phyloP scores from a whole-genome alignment of 208 protist species.

The Trypanosoma congolense region DNA sequence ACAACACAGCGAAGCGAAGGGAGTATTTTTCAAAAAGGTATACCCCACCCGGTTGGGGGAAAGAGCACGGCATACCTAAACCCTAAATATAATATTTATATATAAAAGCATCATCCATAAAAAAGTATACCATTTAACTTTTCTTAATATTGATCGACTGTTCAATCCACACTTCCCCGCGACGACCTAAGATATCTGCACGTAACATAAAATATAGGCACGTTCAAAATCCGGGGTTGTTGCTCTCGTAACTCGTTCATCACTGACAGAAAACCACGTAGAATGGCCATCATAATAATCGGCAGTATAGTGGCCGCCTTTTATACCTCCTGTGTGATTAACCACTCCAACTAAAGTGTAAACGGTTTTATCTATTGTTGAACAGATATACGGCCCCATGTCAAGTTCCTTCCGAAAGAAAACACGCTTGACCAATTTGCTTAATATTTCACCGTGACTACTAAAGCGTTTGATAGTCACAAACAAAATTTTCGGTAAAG shows the following conservation, averaged over 20 bases:
- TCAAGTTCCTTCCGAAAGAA: conserved; percentile 66
- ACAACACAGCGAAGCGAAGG: not conserved
- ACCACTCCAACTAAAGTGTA: conserved; percentile 83
- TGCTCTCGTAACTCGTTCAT: conserved; percentile 49
- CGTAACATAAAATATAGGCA: conserved; percentile 85
- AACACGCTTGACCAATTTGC: conserved; percentile 61
- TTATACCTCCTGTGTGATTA: conserved; percentile 88
- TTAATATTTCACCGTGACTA: conserved; percentile 65
- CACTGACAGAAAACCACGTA: conserved; percentile 83
- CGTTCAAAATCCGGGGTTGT: conserved; percentile 37
- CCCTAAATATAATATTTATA: not conserved
- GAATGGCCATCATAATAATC: conserved; percentile 49
- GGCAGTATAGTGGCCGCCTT: conserved; percentile 91
- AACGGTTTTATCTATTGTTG: conserved; percentile 30
- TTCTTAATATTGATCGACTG: not conserved
- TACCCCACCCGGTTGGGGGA: no score
- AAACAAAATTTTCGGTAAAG: conserved; percentile 68
- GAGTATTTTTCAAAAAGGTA: no score
- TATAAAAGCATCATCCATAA: not conserved
- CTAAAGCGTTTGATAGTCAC: conserved; percentile 86
- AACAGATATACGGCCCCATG: conserved; percentile 65
- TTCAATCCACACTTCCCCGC: not conserved
- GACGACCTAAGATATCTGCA: conserved; percentile 12
- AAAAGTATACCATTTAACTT: conserved; percentile 1
- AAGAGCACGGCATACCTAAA: no score